Percentiles rank a stretch among this genome's conserved stretches.
Evolutionary conservation across 1,284 basidiomycete genomes (phyloP).

Genomic region (Ustilago vetiveriae): DNA sequence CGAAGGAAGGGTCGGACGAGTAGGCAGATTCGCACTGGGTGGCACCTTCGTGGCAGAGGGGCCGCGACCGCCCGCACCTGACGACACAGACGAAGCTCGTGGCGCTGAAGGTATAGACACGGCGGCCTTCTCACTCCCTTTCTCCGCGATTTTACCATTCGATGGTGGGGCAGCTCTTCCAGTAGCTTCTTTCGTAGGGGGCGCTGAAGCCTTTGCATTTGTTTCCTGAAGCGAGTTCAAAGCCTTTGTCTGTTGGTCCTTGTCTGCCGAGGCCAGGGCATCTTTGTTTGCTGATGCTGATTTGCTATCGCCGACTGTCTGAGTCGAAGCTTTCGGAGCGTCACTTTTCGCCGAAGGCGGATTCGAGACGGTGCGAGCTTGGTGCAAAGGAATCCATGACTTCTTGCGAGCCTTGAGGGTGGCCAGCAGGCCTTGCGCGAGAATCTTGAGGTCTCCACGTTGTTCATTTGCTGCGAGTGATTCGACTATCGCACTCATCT

Average conservation of each 20-base stretch:
- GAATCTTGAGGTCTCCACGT: slow-evolving; percentile 63
- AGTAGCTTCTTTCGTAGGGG: slow-evolving; percentile 3
- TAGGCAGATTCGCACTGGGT: slow-evolving; percentile 30
- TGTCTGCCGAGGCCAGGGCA: slow-evolving; percentile 1
- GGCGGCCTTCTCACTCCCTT: slow-evolving; percentile 8
- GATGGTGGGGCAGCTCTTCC: not conserved
- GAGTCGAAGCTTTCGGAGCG: not conserved
- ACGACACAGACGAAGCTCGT: slow-evolving; percentile 3
- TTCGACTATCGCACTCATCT: slow-evolving; percentile 50
- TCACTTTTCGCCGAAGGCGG: slow-evolving; percentile 9
- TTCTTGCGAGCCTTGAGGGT: slow-evolving; percentile 59
- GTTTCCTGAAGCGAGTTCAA: not conserved
- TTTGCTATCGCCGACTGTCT: slow-evolving; percentile 2
- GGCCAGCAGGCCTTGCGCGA: slow-evolving; percentile 63
- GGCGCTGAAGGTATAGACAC: slow-evolving; percentile 6
- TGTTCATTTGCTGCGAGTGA: slow-evolving; percentile 45
- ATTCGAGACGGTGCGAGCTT: slow-evolving; percentile 25
- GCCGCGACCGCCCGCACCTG: slow-evolving; percentile 16
- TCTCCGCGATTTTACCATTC: slow-evolving; percentile 10
- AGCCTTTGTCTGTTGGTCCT: not conserved
- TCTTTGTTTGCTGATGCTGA: slow-evolving; percentile 6
- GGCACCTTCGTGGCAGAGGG: slow-evolving; percentile 19
- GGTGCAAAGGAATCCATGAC: slow-evolving; percentile 46
- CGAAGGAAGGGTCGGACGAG: slow-evolving; percentile 18
- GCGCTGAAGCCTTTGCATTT: not conserved